Conservation (phyloP, 306 rosid species). For the Geum urbanum region DNA sequence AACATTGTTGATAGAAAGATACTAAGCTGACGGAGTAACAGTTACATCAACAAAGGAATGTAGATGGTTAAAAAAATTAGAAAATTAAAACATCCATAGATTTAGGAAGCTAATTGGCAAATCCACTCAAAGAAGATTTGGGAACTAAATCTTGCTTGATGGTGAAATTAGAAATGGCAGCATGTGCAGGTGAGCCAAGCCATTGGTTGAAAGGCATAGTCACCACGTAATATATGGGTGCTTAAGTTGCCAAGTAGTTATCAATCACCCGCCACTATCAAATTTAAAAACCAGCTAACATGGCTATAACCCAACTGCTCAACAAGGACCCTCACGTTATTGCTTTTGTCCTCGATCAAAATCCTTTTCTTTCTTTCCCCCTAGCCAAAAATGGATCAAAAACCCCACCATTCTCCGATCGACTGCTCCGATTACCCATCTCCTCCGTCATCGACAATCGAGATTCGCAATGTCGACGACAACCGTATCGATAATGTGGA, state of each 20-base stretch:
- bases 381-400: conserved; percentile 10
- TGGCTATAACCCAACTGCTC: conserved; percentile 39
- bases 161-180: conserved; percentile 32
- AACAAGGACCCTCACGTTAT: conserved; percentile 50
- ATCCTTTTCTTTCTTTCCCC: too few species aligned
- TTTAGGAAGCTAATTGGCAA: conserved; percentile 24
- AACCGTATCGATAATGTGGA: conserved; percentile 17
- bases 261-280: conserved; percentile 35
- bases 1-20: not conserved
- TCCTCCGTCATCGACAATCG: conserved; percentile 17
- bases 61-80: not conserved
- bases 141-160: conserved; percentile 17
- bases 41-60: not conserved
- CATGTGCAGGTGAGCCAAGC: conserved; percentile 43
- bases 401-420: conserved; percentile 1
- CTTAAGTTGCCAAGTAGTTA: conserved; percentile 47
- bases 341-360: not conserved
- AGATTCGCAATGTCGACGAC: conserved; percentile 10
- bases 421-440: not conserved
- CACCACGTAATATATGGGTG: conserved; percentile 27
- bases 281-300: conserved; percentile 36
- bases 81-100: conserved; percentile 16
- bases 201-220: conserved; percentile 30
- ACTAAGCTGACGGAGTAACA: not conserved
- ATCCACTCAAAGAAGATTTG: not conserved